These are phyloP conservation scores for Fusarium protoensiforme DNA, from an alignment of 2,329 filamentous ascomycete species.

Conservation along the genomic window DNA sequence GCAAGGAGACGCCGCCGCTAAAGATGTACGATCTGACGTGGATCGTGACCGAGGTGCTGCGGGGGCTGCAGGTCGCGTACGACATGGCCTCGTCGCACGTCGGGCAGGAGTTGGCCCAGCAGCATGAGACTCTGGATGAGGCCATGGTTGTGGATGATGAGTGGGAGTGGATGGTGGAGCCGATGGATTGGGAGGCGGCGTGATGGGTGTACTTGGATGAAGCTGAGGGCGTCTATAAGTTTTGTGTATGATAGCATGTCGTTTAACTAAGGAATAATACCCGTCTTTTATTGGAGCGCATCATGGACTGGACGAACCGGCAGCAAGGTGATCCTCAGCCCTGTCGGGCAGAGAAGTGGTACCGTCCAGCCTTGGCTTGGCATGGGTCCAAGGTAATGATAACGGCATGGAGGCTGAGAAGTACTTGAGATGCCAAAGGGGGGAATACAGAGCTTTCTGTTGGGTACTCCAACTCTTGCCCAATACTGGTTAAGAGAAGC, in stretches of 20 bases:
- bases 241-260: not conserved
- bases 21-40: conserved; percentile 70
- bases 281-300: not conserved
- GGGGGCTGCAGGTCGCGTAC: conserved; percentile 69
- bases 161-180: conserved; percentile 56
- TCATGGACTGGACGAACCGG: not conserved
- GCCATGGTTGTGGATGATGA: conserved; percentile 39
- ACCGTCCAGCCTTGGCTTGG: not conserved
- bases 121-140: conserved; percentile 45
- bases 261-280: not conserved
- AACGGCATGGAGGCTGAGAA: not conserved
- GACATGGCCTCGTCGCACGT: conserved; percentile 61
- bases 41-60: conserved; percentile 68
- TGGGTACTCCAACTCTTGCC: too few relatives aligned
- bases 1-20: conserved; percentile 53
- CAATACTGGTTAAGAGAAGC: too few relatives aligned
- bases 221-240: not conserved
- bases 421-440: too few relatives aligned
- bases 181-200: conserved; percentile 52
- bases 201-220: conserved; percentile 6
- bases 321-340: not conserved
- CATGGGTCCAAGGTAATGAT: not conserved
- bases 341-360: not conserved
- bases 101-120: conserved; percentile 53
- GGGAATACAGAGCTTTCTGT: too few relatives aligned